A percentile compares a stretch with the other conserved stretches of the same genome.
phyloP scores from a whole-genome alignment of 176 grass and related monocot genomes.

The Areca catechu region DNA sequence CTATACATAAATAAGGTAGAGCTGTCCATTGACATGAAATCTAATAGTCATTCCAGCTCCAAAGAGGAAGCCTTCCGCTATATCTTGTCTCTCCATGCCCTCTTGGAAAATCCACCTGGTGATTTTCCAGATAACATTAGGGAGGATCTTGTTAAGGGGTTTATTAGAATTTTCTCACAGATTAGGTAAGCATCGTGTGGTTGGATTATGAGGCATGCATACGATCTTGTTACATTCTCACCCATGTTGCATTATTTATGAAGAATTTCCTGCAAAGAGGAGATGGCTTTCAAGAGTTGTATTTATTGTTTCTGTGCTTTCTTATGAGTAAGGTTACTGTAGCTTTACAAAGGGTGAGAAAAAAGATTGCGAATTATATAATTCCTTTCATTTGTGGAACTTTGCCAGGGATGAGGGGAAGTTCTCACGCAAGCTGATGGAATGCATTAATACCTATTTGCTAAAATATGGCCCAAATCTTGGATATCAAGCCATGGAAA shows the following conservation, averaged over 20 bases:
- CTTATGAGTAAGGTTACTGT: background rate
- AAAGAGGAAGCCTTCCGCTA: constrained; percentile 78
- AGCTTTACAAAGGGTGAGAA: background rate
- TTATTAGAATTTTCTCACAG: constrained; percentile 49
- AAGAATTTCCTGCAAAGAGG: no score
- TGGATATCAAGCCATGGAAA: constrained; percentile 55
- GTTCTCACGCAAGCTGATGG: constrained; percentile 75
- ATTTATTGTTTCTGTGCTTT: background rate
- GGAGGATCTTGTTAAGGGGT: constrained; percentile 53
- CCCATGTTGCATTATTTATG: no score
- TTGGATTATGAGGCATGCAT: background rate
- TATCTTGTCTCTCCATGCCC: constrained; percentile 53
- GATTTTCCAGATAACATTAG: constrained; percentile 66
- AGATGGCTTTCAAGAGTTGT: no score
- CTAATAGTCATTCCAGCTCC: constrained; percentile 33
- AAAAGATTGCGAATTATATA: background rate
- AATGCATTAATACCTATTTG: constrained; percentile 76
- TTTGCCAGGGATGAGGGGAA: constrained; percentile 66
- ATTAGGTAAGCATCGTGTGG: constrained; percentile 27
- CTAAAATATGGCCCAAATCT: constrained; percentile 86
- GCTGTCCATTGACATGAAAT: constrained; percentile 29
- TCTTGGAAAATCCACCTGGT: constrained; percentile 80
- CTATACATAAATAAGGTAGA: constrained; percentile 46
- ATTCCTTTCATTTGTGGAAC: constrained; percentile 14
- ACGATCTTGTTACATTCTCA: constrained; percentile 3